Evolutionary conservation across 2,329 filamentous ascomycete species (phyloP).

Genomic region (Aspergillus quadricinctus): DNA sequence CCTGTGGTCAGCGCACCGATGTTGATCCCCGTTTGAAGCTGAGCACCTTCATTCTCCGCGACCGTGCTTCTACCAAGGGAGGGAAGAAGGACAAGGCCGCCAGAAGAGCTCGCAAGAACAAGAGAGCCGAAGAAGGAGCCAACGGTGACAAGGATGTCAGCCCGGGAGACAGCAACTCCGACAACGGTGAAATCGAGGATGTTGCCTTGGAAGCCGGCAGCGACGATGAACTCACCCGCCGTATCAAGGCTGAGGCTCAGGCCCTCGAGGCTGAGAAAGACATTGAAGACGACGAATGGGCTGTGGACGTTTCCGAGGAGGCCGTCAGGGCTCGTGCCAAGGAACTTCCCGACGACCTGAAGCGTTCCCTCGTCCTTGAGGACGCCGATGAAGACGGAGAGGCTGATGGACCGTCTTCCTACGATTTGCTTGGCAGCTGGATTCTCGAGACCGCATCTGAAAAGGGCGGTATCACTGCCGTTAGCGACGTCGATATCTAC

Average conservation of each 20-base stretch:
- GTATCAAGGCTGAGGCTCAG: constrained; percentile 63
- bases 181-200: constrained; percentile 59
- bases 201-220: constrained; percentile 67
- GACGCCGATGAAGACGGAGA: constrained; percentile 78
- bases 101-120: constrained; percentile 81
- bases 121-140: constrained; percentile 53
- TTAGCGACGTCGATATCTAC: constrained; percentile 88
- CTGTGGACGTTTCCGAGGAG: constrained; percentile 92
- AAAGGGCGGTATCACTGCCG: constrained; percentile 68
- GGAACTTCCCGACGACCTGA: constrained; percentile 89
- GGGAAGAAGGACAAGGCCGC: constrained; percentile 95
- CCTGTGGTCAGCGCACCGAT: constrained; percentile 87
- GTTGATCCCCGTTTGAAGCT: constrained; percentile 94
- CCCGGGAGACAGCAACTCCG: constrained; percentile 62
- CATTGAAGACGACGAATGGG: constrained; percentile 86
- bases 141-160: constrained; percentile 57
- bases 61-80: constrained; percentile 76
- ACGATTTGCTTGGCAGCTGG: constrained; percentile 92
- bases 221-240: constrained; percentile 86
- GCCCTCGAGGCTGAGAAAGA: constrained; percentile 68
- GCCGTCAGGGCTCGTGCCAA: constrained; percentile 92
- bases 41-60: constrained; percentile 95
- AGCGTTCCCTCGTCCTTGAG: constrained; percentile 80
- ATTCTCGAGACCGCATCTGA: constrained; percentile 69
- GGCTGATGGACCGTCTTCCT: constrained; percentile 72